Conservation (phyloP, 371 early-diverging fungal species). For the Mucor sp. region DNA sequence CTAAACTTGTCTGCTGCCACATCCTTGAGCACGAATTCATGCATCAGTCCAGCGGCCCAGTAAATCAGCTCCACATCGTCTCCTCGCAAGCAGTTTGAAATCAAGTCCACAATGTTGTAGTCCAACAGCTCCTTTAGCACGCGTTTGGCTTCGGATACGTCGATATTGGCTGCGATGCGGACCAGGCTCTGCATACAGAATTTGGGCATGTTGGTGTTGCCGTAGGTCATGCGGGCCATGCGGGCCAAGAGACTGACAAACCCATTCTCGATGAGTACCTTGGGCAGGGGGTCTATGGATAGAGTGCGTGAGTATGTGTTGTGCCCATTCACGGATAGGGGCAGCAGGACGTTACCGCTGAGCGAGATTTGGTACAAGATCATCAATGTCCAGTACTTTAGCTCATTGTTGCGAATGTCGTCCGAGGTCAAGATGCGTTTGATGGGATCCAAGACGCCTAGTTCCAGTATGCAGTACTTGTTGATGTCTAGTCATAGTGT, state of each 20-base stretch:
- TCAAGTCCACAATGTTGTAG: constrained; percentile 67
- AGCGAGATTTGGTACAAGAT: constrained; percentile 74
- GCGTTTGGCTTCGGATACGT: constrained; percentile 41
- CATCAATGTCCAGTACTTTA: constrained; percentile 82
- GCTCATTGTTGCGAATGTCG: constrained; percentile 67
- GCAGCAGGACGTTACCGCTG: constrained; percentile 51
- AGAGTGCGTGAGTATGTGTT: not conserved
- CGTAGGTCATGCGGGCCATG: constrained; percentile 76
- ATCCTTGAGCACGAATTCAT: constrained; percentile 79
- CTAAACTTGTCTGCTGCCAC: constrained; percentile 63
- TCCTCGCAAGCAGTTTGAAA: constrained; percentile 70
- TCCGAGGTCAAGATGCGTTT: constrained; percentile 57
- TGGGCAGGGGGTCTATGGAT: constrained; percentile 60
- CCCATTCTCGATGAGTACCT: constrained; percentile 54
- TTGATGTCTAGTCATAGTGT: constrained; percentile 41
- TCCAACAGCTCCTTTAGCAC: constrained; percentile 61
- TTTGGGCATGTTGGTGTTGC: constrained; percentile 84
- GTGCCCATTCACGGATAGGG: too few relatives aligned
- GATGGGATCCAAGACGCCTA: constrained; percentile 67
- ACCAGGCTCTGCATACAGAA: constrained; percentile 82
- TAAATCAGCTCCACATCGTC: constrained; percentile 83
- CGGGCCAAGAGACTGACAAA: constrained; percentile 66
- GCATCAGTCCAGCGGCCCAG: constrained; percentile 81
- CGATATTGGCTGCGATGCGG: constrained; percentile 69
- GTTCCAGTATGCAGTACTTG: constrained; percentile 55